phyloP scores from a whole-genome alignment of 2,329 filamentous ascomycete species.

The Botrytis squamosa region DNA sequence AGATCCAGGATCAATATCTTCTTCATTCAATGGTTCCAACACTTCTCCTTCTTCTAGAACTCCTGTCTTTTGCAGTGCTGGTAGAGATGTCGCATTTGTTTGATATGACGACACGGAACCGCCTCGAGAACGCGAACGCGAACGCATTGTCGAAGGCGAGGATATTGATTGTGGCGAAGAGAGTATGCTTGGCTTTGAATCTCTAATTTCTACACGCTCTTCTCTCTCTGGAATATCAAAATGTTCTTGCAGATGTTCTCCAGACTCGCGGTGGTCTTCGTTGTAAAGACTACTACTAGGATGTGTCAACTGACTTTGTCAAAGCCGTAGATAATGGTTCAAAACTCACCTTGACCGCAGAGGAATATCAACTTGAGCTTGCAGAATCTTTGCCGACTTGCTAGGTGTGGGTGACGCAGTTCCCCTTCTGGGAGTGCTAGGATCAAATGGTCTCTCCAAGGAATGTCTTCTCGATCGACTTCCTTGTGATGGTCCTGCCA shows the following conservation, averaged over 20 bases:
- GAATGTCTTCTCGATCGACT: slow-evolving; percentile 11
- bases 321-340: background rate
- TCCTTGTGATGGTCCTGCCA: background rate
- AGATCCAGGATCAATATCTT: slow-evolving; percentile 53
- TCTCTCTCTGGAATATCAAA: slow-evolving; percentile 5
- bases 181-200: slow-evolving; percentile 13
- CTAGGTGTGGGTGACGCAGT: background rate
- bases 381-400: background rate
- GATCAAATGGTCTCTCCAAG: background rate
- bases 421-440: background rate
- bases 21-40: slow-evolving; percentile 43
- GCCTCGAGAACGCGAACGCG: slow-evolving; percentile 28
- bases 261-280: slow-evolving; percentile 8
- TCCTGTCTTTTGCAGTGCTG: slow-evolving; percentile 35
- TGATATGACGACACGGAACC: slow-evolving; percentile 33
- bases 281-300: slow-evolving; percentile 13
- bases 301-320: background rate
- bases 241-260: background rate
- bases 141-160: slow-evolving; percentile 25
- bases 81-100: slow-evolving; percentile 35
- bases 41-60: slow-evolving; percentile 49
- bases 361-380: slow-evolving; percentile 15
- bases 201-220: slow-evolving; percentile 9
- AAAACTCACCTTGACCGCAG: slow-evolving; percentile 6
- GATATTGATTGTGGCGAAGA: slow-evolving; percentile 13